Conservation (phyloP, 1,284 basidiomycete genomes). For the Pseudozyma pruni region DNA sequence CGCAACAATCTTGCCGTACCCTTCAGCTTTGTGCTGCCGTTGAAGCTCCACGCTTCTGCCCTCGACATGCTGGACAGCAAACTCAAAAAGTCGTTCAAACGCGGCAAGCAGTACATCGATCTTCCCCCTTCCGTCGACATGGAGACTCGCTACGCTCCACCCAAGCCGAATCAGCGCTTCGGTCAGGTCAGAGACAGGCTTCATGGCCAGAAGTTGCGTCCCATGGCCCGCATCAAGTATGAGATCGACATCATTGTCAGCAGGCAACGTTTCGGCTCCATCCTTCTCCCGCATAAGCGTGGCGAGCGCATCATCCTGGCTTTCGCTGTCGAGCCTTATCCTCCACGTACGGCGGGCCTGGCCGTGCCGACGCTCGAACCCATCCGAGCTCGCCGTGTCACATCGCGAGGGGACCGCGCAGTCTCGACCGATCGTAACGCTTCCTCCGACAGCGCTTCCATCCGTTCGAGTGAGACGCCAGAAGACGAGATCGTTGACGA, state of each 20-base stretch:
- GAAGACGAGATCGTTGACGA: slow-evolving; percentile 37
- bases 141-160: slow-evolving; percentile 48
- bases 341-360: slow-evolving; percentile 43
- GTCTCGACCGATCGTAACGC: slow-evolving; percentile 12
- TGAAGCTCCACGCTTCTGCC: slow-evolving; percentile 47
- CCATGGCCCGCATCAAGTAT: slow-evolving; percentile 52
- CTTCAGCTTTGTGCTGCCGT: slow-evolving; percentile 45
- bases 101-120: slow-evolving; percentile 47
- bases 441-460: slow-evolving; percentile 13
- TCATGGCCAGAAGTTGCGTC: slow-evolving; percentile 42
- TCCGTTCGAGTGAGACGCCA: slow-evolving; percentile 11
- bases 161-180: slow-evolving; percentile 37
- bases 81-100: slow-evolving; percentile 46
- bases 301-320: slow-evolving; percentile 46
- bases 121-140: slow-evolving; percentile 47
- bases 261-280: slow-evolving; percentile 37
- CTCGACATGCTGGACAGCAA: slow-evolving; percentile 51
- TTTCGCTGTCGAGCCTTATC: slow-evolving; percentile 50
- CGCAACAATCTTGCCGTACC: slow-evolving; percentile 52
- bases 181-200: slow-evolving; percentile 38
- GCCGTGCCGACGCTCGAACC: slow-evolving; percentile 43
- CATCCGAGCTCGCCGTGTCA: slow-evolving; percentile 20
- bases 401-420: slow-evolving; percentile 22
- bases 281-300: slow-evolving; percentile 36
- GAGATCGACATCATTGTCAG: slow-evolving; percentile 53